Evolutionary conservation across 805 yeast genomes (phyloP).

Genomic region (Candida namnaoensis): DNA sequence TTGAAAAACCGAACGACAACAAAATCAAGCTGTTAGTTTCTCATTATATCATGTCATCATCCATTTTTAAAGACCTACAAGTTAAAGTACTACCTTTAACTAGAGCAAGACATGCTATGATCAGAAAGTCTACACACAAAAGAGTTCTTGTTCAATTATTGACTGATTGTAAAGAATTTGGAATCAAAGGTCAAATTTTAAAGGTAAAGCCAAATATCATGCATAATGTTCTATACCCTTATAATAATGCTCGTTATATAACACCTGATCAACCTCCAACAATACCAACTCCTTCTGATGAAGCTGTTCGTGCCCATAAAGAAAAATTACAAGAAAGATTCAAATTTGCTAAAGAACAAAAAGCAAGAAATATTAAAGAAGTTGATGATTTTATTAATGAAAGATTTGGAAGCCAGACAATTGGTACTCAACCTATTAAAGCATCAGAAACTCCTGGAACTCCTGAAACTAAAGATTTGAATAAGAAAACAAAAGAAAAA

Average conservation of each 20-base stretch:
- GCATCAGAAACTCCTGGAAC: neutral
- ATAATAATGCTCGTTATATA: slow-evolving; percentile 70
- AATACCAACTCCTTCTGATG: slow-evolving; percentile 10
- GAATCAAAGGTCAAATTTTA: slow-evolving; percentile 64
- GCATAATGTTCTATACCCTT: slow-evolving; percentile 68
- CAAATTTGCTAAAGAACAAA: neutral
- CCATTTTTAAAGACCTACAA: neutral
- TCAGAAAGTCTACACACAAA: slow-evolving; percentile 28
- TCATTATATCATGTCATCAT: neutral
- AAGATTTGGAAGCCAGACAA: too few species aligned
- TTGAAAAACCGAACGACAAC: too few species aligned
- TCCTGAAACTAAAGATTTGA: too few species aligned
- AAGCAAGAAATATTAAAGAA: slow-evolving; percentile 5
- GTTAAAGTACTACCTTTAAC: slow-evolving; percentile 20
- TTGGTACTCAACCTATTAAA: neutral
- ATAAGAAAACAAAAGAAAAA: too few species aligned
- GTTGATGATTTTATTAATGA: neutral
- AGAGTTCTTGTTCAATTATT: slow-evolving; percentile 70
- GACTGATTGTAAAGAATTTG: slow-evolving; percentile 54
- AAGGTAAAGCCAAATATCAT: slow-evolving; percentile 72
- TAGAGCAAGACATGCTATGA: slow-evolving; percentile 37
- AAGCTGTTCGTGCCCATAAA: neutral
- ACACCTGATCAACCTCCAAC: slow-evolving; percentile 19
- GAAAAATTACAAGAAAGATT: slow-evolving; percentile 1
- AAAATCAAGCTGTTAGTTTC: too few species aligned